phyloP scores from a whole-genome alignment of 441 rosid species.

The Corymbia citriodora region DNA sequence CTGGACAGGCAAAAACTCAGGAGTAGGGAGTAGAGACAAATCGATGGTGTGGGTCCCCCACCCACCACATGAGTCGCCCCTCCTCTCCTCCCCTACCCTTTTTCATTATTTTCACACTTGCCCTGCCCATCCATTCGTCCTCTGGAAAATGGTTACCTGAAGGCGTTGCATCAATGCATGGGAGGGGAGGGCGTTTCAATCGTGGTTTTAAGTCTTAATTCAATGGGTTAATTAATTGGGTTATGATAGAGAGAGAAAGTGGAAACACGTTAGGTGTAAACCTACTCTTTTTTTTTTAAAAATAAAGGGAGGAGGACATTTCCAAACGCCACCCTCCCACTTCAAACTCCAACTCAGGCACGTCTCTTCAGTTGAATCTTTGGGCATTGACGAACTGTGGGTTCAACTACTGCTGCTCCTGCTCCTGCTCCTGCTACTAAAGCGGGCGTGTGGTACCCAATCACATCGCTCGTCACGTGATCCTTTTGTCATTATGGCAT shows the following conservation, averaged over 20 bases:
- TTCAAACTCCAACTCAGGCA: not conserved
- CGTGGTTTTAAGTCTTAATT: not conserved
- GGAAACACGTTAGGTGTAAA: not conserved
- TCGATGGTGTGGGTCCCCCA: not conserved
- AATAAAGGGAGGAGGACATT: not conserved
- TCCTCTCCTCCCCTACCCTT: not conserved
- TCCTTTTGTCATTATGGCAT: not conserved
- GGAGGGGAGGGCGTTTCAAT: not conserved
- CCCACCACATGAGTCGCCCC: not conserved
- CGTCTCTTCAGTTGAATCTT: not conserved
- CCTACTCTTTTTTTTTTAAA: too few relatives aligned
- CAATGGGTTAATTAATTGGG: not conserved
- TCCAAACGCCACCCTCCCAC: not conserved
- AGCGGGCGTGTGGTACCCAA: not conserved
- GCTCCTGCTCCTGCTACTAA: not conserved
- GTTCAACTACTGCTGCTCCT: not conserved
- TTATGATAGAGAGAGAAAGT: accelerated
- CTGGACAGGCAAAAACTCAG: not conserved
- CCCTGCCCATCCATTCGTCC: not conserved
- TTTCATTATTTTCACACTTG: not conserved
- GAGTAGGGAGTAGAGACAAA: not conserved
- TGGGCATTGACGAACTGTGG: not conserved
- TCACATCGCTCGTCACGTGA: not conserved
- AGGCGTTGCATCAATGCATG: not conserved
- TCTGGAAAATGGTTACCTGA: not conserved